Evolutionary conservation across 768 basidiomycete genomes (phyloP), one percentile per base, ranked within the genome.

Genomic region (Boletus coccyginus): DNA sequence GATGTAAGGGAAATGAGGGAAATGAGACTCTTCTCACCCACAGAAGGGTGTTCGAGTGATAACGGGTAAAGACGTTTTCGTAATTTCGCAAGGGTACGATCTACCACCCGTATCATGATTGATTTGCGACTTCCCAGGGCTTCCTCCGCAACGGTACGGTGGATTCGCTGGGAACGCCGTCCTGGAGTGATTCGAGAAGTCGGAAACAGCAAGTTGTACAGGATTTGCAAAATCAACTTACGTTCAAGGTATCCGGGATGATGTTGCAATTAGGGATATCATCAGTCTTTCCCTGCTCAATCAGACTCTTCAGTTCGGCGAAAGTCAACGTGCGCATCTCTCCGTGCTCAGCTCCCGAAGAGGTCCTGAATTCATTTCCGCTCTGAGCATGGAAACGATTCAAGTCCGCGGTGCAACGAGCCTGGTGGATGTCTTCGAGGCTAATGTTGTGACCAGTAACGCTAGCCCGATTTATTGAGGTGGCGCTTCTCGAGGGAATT

Each of bases 231-330:
- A 40, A 51, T 21, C 35, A 36, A 67, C 82, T 59, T 64, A 89
- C 90, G 72, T 86, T 88, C 36, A 92, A 62, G 3, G 67, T 73
- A n/a, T 86, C 77, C 0, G 86, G 83, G 44, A 92, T 89, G 52
- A 78, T 57, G 61, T 85, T 88, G 67, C 91, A 92, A 63, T 92
- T 88, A 1, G 90, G 90, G 38, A 92, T 90, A 66, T 84, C 73
- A 60, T 89, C 87, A 5, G 82, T 80, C 59, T 78, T 82, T 17
- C 89, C 90, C 19, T 86, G 75, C 62, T 88, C 82, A 56, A 92
- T 88, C 56, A 92, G 74, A 36, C 77, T 77, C 62, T 88, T 82
- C 51, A 92, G 72, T 68, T 92, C 85, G 1, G 81, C 75, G 59
- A 92, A 87, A 0, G 82, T 82, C 55, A 91, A 72, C 29, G 77